Evolutionary conservation across 805 yeast species (phyloP), one percentile per base, ranked within the genome.

Genomic region (Cephaloascus albidus): DNA sequence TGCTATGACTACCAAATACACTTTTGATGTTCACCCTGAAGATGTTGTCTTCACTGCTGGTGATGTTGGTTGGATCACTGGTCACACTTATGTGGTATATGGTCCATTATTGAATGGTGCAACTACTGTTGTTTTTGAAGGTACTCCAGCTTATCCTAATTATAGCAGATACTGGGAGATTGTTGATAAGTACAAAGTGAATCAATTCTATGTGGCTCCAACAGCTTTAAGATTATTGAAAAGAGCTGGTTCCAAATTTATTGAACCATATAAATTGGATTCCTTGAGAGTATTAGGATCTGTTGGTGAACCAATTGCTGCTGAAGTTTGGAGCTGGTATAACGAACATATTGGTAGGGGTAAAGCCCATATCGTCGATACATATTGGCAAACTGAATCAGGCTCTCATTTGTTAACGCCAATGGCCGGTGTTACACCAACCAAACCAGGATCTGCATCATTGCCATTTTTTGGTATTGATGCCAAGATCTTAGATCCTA

Each of bases 51-150:
- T 85, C 70, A 84, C 93, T 15, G 93, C 94, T 23, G 95, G 93
- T 56, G 95, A 85, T 63, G 82, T 85, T 39, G 95, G 95, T 53
- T 85, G 95, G 95, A 82, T 85, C 53, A 85, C 94, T 4, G 95
- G 95, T 42, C 95, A 85, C 63, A 73, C 93, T 10, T 85, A 85
- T 52, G 88, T 78, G 16, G 75, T 84, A 37, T 85, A 85, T 57
- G 95, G 94, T 41, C 94, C 95, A 31, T 68, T 85, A 55, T 58
- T 74, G 23, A 69, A 74, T 49, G 95, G 95, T 57, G 78, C 83
- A 41, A 78, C 95, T 26, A 78, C 93, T 17, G 73, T 85, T 35
- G 83, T 85, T 28, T 85, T 82, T 55, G 94, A 85, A 66, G 89
- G 90, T 48, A 85, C 95, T 12, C 95, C 95, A 32, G 85, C 88